Evolutionary conservation across 441 rosid species (phyloP), one percentile per base, ranked within the genome.

Genomic region (Erodium trifolium): DNA sequence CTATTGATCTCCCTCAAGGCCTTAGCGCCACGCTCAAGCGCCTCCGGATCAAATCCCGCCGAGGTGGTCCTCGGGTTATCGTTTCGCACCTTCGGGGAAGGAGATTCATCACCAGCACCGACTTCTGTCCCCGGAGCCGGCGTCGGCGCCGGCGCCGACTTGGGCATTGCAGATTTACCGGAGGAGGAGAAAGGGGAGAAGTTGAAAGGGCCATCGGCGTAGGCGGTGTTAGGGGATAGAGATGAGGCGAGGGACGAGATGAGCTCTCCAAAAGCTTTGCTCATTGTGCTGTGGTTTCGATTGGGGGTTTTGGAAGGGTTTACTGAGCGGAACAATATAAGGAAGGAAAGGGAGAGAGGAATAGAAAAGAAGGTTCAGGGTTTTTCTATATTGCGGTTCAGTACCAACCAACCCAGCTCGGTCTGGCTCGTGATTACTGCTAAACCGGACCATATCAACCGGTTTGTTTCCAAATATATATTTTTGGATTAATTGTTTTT

Each of bases 1-100:
- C 72, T 71, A 65, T 73, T 79, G 75, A 94, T 94, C 78, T 90
- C 89, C 71, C 74, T 81, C 81, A 91, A 78, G 39, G 93, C 91
- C 79, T 84, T 76, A 23, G 88, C 99, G 6, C 97, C 97, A 34
- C 90, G 85, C 78, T 91, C 99, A 55, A 93, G 78, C 5, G 99
- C 90, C 84, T 89, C 90, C 1, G 97, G 99, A 74, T 93, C 93
- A 57, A 93, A 90, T 7, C 99, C 99, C 49, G 96, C 82, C 1
- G 99, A 88, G 4, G 89, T 80, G 3, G 99, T 93, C 82, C 97
- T 82, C 17, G 99, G 96, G 65, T 87, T 79, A 71, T 87, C 87
- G 74, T 88, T 93, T 63, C 93, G 78, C 39, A 76, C 77, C 77
- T 68, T 82, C 73, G 75, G 70, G 39, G 90, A n/a, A 11, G 55